Evolutionary conservation across 805 yeast species (phyloP).

Genomic region (Yarrowia keelungensis): DNA sequence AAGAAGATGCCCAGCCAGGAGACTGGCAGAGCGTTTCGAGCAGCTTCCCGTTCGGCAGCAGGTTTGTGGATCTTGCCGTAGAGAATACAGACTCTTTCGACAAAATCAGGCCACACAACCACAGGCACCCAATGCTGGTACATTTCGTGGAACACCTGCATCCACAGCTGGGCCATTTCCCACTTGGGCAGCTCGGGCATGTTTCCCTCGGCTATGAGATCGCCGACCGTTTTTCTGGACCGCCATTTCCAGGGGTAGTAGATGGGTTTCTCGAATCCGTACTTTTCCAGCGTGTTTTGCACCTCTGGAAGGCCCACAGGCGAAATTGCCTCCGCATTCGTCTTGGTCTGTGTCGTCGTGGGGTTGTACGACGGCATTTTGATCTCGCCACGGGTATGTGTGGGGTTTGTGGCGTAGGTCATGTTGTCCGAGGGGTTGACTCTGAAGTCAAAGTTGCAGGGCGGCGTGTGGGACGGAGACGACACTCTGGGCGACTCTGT

Average conservation of each 20-base stretch:
- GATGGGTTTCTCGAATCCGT: conserved; percentile 35
- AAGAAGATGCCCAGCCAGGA: conserved; percentile 44
- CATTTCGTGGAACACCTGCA: conserved; percentile 42
- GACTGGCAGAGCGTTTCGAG: conserved; percentile 34
- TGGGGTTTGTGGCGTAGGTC: conserved; percentile 8
- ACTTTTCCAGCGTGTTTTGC: conserved; percentile 11
- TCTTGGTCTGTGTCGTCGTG: conserved; percentile 1
- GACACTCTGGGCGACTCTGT: conserved; percentile 18
- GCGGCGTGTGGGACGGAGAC: neutral
- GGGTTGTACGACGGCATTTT: conserved; percentile 26
- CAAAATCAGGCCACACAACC: conserved; percentile 45
- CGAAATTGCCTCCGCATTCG: conserved; percentile 28
- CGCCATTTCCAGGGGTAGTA: conserved; percentile 40
- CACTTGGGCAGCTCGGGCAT: conserved; percentile 41
- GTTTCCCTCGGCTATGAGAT: conserved; percentile 16
- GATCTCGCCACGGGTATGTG: conserved; percentile 10
- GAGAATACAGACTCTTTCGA: conserved; percentile 40
- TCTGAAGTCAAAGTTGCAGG: conserved; percentile 26
- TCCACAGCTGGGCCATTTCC: conserved; percentile 41
- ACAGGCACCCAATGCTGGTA: conserved; percentile 46
- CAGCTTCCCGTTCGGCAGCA: conserved; percentile 11
- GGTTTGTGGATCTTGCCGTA: conserved; percentile 39
- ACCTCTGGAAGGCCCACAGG: neutral
- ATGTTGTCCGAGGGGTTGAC: conserved; percentile 34
- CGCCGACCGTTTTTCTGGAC: conserved; percentile 21